Evolutionary conservation across 192 early-diverging fungal species (phyloP), one percentile per base, ranked within the genome.

Genomic region (Kickxella alabastrina): DNA sequence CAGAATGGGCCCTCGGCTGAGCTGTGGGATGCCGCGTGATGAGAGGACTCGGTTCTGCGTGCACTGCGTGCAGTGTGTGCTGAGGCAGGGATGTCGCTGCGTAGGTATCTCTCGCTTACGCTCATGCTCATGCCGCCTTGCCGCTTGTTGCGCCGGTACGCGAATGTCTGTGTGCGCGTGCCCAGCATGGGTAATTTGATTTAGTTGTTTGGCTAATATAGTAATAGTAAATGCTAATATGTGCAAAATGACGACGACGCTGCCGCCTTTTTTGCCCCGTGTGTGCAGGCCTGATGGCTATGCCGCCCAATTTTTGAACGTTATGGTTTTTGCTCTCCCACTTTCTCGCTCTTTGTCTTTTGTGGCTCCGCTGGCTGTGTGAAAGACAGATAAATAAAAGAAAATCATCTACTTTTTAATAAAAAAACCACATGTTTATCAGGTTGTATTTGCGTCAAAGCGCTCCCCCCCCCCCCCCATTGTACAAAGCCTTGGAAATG

Each of bases 131-230:
- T 40, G 15, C 72, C 72, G 15, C 72, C 72, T 51, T 60, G 61
- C 23, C 72, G 65, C 65, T 75, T 75, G 57, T 52, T 63, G 56
- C 65, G 65, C 18, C 72, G 57, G 52, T 64, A 68, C 17, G 57
- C 57, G 24, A 75, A 35, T 44, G 38, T 59, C 57, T 75, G 60
- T 9, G 52, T 52, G 35, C 65, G 72, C 39, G 42, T 21, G 23
- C 44, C 61, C 13, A 63, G 28, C 60, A 59, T 59, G n/a, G n/a
- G n/a, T 5, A 13, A 25, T 24, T 22, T 45, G 3, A 27, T 1
- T 3, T 2, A 27, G 4, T 25, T 9, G 23, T 1, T 6, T 4
- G 9, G 6, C 13, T 14, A 17, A 27, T 29, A 27, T n/a, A 4
- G 39, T 41, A 41, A 41, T 41, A 21, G 5, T 17, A 19, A 41